Evolutionary conservation across 2,329 filamentous ascomycete species (phyloP).

Genomic region (Aspergillus floridensis): DNA sequence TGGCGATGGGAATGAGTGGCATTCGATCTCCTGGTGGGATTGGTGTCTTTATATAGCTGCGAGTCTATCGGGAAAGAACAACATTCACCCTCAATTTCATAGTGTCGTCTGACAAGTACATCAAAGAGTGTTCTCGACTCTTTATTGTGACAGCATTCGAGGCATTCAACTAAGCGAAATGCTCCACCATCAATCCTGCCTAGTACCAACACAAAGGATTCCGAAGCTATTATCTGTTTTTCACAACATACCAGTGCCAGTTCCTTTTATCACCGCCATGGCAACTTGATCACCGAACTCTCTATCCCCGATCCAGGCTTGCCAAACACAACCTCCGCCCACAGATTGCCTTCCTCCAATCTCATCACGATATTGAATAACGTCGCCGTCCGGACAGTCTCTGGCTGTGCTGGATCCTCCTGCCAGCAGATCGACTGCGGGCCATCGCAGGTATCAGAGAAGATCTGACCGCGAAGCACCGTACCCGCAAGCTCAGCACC

Average conservation of each 20-base stretch:
- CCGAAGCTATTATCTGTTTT: too few relatives aligned
- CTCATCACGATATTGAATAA: constrained; percentile 41
- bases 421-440: constrained; percentile 38
- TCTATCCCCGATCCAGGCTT: constrained; percentile 29
- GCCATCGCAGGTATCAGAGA: constrained; percentile 37
- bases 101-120: not conserved
- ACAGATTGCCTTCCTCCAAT: constrained; percentile 21
- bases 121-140: not conserved
- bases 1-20: too few relatives aligned
- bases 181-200: not conserved
- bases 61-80: not conserved
- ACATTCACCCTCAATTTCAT: not conserved
- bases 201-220: not conserved
- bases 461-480: constrained; percentile 30
- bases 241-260: too few relatives aligned
- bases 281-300: constrained; percentile 27
- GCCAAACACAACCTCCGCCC: constrained; percentile 38
- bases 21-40: not conserved
- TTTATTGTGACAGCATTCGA: not conserved
- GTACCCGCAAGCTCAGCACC: constrained; percentile 18
- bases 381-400: constrained; percentile 30
- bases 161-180: not conserved
- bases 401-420: constrained; percentile 27
- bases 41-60: not conserved
- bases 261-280: constrained; percentile 16